These are phyloP conservation scores for Stemphylium vesicarium DNA, from an alignment of 2,329 filamentous ascomycete genomes.

Conservation along the genomic window DNA sequence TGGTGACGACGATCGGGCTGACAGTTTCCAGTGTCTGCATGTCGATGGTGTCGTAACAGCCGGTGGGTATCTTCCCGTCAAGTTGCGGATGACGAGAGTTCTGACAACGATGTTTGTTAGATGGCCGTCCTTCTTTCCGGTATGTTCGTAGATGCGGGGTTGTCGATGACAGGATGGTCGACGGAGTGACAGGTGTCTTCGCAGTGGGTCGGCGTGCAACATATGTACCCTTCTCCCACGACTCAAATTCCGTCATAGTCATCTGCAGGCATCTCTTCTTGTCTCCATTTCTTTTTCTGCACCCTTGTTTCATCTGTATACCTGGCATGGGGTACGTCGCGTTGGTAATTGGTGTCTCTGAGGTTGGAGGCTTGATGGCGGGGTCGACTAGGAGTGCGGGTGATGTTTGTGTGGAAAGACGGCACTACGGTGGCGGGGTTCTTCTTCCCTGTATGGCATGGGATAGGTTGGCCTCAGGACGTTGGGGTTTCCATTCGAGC, in stretches of 20 bases:
- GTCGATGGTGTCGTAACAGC: conserved; percentile 2
- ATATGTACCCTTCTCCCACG: not conserved
- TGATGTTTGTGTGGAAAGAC: conserved; percentile 17
- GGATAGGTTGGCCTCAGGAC: conserved; percentile 9
- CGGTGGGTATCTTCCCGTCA: conserved; percentile 16
- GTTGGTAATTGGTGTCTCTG: conserved; percentile 32
- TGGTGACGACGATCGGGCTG: conserved; percentile 18
- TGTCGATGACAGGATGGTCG: not conserved
- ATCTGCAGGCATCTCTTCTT: not conserved
- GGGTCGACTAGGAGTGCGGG: conserved; percentile 22
- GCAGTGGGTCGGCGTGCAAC: no score
- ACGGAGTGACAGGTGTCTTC: no score
- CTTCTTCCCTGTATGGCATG: conserved; percentile 8
- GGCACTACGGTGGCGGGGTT: conserved; percentile 21
- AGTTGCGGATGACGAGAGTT: conserved; percentile 21
- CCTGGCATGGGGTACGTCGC: conserved; percentile 18
- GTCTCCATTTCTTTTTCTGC: conserved; percentile 19
- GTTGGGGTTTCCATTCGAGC: not conserved
- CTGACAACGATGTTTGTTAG: conserved; percentile 9
- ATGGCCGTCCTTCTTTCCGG: not conserved
- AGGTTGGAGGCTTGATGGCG: conserved; percentile 26
- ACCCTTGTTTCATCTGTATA: conserved; percentile 34
- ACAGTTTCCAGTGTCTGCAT: not conserved
- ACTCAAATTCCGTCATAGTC: conserved; percentile 11
- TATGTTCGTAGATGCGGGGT: not conserved